Evolutionary conservation across 1,139 yeast species (phyloP).

Genomic region (Debaryomyces nepalensis): DNA sequence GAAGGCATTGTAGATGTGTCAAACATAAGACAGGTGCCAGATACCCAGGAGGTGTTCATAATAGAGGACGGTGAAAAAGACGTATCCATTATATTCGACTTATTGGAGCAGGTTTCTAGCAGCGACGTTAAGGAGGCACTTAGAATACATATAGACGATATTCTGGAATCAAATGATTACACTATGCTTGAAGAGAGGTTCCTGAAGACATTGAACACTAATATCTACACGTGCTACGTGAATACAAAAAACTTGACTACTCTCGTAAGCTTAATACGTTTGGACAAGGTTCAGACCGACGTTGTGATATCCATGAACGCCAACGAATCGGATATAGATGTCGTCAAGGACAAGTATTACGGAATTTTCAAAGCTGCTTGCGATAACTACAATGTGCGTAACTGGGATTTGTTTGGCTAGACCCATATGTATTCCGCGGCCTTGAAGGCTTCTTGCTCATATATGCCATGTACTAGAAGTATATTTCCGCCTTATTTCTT

Average conservation of each 20-base stretch:
- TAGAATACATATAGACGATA: constrained; percentile 47
- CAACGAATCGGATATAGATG: constrained; percentile 31
- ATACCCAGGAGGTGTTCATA: constrained; percentile 84
- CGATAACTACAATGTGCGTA: constrained; percentile 36
- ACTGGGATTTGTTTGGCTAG: constrained; percentile 51
- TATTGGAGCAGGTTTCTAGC: constrained; percentile 60
- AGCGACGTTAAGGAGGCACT: constrained; percentile 41
- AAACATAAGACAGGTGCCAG: constrained; percentile 76
- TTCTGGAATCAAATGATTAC: constrained; percentile 25
- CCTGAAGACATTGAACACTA: constrained; percentile 4
- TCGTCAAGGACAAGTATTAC: constrained; percentile 16
- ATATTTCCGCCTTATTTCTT: neutral
- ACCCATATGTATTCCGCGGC: constrained; percentile 22
- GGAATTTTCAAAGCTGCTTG: constrained; percentile 32
- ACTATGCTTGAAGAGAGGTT: constrained; percentile 19
- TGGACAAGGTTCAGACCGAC: constrained; percentile 60
- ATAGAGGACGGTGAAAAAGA: constrained; percentile 45
- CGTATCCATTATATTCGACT: constrained; percentile 71
- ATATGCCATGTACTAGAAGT: neutral
- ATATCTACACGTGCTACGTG: constrained; percentile 11
- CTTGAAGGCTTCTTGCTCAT: constrained; percentile 38
- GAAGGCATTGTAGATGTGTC: constrained; percentile 70
- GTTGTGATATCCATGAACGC: constrained; percentile 63
- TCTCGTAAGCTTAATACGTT: constrained; percentile 57
- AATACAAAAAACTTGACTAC: constrained; percentile 33